A percentile compares a stretch with the other conserved stretches of the same genome.
These are phyloP conservation scores for Oenanthe sinensis DNA, from an alignment of 129 eudicot genomes.

Conservation along the genomic window DNA sequence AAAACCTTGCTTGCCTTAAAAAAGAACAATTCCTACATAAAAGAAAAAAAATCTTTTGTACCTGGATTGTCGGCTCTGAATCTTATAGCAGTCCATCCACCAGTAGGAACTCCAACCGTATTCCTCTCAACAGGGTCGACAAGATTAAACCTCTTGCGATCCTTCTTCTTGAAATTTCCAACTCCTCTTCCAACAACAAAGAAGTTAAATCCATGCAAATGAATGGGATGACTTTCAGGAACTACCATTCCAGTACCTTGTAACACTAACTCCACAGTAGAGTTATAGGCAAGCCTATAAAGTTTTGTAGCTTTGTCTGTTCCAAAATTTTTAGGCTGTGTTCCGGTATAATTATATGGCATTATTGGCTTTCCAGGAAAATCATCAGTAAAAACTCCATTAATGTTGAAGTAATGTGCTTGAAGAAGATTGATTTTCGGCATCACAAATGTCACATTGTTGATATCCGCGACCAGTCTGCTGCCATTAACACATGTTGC, in stretches of 20 bases:
- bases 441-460: conserved; percentile 9
- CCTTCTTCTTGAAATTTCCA: conserved; percentile 3
- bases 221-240: conserved; percentile 2
- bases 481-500: conserved; percentile 3
- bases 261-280: not conserved
- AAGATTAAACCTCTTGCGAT: not conserved
- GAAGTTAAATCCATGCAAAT: conserved; percentile 8
- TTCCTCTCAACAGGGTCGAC: not conserved
- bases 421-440: conserved; percentile 12
- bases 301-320: conserved; percentile 1
- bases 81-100: conserved; percentile 7
- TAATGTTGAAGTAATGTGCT: conserved; percentile 2
- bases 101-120: not conserved
- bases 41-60: not conserved
- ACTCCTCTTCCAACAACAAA: conserved; percentile 1
- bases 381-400: not conserved
- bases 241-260: not conserved
- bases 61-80: conserved; percentile 12
- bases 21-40: too few relatives aligned
- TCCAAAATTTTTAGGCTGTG: not conserved
- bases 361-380: not conserved
- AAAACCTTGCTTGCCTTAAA: not conserved
- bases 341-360: not conserved
- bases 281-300: not conserved
- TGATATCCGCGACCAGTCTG: not conserved